phyloP scores from a whole-genome alignment of 2,329 filamentous ascomycete species.

The Fusarium kyushuense region DNA sequence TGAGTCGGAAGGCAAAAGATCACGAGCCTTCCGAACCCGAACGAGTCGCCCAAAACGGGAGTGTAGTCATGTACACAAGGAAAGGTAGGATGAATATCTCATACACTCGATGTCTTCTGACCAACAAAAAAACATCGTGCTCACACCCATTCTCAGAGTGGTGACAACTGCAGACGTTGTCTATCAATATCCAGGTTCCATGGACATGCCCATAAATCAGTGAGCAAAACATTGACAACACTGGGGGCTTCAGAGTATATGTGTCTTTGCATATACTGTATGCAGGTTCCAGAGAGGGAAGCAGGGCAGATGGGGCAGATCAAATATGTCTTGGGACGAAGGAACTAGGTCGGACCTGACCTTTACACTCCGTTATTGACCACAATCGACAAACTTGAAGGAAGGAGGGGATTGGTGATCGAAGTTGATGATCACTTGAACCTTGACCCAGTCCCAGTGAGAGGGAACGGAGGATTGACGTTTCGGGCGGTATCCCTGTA shows the following conservation, averaged over 20 bases:
- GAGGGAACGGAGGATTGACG: neutral
- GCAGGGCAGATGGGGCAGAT: neutral
- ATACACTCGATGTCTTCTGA: neutral
- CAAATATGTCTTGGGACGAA: conserved; percentile 1
- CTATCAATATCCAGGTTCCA: neutral
- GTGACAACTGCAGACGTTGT: neutral
- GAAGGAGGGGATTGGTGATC: neutral
- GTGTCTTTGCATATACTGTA: neutral
- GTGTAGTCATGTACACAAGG: conserved; percentile 2
- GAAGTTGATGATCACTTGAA: conserved; percentile 1
- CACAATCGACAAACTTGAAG: neutral
- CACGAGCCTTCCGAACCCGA: neutral
- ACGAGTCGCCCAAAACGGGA: neutral
- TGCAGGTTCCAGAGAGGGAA: neutral
- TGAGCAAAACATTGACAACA: neutral
- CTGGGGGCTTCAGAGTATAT: neutral
- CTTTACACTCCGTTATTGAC: neutral
- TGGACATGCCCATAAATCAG: neutral
- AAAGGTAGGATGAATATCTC: conserved; percentile 4
- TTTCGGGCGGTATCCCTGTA: neutral
- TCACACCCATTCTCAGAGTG: neutral
- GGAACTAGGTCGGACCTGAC: neutral
- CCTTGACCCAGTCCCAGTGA: conserved; percentile 10
- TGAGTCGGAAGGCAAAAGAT: neutral
- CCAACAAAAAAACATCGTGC: conserved; percentile 7